Percentiles rank a stretch among this genome's conserved stretches.
Conservation (phyloP, 306 rosid species). For the Calophaca sinica region DNA sequence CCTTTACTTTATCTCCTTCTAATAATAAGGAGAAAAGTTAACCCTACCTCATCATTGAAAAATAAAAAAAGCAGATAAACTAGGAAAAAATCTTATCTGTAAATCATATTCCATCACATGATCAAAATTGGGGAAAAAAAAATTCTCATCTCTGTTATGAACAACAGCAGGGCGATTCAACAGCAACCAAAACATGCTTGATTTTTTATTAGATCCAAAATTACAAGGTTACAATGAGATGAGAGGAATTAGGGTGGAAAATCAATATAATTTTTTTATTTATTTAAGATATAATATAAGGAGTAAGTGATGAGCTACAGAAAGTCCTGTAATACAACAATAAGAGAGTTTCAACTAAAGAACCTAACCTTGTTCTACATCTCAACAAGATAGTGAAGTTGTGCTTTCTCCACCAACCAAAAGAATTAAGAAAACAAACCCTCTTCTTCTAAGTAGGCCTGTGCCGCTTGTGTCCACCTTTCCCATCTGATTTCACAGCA, state of each 20-base stretch:
- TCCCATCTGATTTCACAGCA: constrained; percentile 82
- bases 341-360: constrained; percentile 50
- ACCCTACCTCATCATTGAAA: constrained; percentile 30
- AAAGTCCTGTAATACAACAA: constrained; percentile 47
- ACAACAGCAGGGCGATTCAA: background rate
- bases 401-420: constrained; percentile 46
- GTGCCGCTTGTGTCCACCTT: constrained; percentile 76
- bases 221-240: constrained; percentile 58
- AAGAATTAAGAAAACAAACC: constrained; percentile 47
- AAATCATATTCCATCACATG: constrained; percentile 43
- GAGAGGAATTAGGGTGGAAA: constrained; percentile 56
- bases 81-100: constrained; percentile 16
- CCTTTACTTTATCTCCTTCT: constrained; percentile 51
- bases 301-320: constrained; percentile 51
- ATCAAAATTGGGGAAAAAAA: background rate
- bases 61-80: constrained; percentile 7
- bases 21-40: constrained; percentile 56
- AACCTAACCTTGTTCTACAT: constrained; percentile 57
- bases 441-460: constrained; percentile 64
- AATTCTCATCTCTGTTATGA: background rate
- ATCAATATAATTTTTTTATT: constrained; percentile 49
- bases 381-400: constrained; percentile 43
- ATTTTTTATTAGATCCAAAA: constrained; percentile 67
- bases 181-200: constrained; percentile 32
- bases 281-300: constrained; percentile 57